phyloP scores from a whole-genome alignment of 2,329 filamentous ascomycete genomes.

The Fusarium sp. region DNA sequence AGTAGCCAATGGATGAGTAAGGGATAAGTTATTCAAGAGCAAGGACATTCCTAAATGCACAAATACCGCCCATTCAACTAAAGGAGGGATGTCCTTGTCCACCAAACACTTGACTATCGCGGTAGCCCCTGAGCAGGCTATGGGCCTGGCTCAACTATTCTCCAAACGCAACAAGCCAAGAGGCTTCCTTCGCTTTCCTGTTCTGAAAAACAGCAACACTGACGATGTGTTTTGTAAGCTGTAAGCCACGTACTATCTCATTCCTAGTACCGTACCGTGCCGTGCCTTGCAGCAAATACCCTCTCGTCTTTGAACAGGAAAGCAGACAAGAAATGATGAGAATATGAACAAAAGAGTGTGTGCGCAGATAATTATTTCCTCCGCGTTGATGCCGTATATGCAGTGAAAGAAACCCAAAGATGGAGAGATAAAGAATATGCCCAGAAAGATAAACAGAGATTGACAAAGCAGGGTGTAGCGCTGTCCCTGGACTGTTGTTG shows the following conservation, averaged over 20 bases:
- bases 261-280: conserved; percentile 18
- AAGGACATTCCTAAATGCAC: conserved; percentile 45
- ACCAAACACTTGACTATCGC: conserved; percentile 20
- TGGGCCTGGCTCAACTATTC: not conserved
- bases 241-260: conserved; percentile 8
- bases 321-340: conserved; percentile 24
- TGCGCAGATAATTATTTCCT: conserved; percentile 37
- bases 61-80: conserved; percentile 46
- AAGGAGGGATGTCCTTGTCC: conserved; percentile 38
- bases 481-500: conserved; percentile 30
- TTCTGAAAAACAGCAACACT: not conserved
- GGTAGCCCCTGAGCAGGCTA: not conserved
- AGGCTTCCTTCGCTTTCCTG: not conserved
- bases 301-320: conserved; percentile 40
- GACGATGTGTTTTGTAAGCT: conserved; percentile 12
- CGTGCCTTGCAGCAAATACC: conserved; percentile 46
- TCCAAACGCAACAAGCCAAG: not conserved
- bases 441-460: conserved; percentile 28
- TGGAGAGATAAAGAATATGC: conserved; percentile 27
- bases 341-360: conserved; percentile 33
- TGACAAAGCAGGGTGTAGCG: conserved; percentile 26
- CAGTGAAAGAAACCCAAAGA: conserved; percentile 15
- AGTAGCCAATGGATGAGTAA: not conserved
- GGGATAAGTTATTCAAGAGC: conserved; percentile 27
- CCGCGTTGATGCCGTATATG: conserved; percentile 33